Conservation (phyloP, 805 yeast genomes). For the Cyberlindnera amylophila region DNA sequence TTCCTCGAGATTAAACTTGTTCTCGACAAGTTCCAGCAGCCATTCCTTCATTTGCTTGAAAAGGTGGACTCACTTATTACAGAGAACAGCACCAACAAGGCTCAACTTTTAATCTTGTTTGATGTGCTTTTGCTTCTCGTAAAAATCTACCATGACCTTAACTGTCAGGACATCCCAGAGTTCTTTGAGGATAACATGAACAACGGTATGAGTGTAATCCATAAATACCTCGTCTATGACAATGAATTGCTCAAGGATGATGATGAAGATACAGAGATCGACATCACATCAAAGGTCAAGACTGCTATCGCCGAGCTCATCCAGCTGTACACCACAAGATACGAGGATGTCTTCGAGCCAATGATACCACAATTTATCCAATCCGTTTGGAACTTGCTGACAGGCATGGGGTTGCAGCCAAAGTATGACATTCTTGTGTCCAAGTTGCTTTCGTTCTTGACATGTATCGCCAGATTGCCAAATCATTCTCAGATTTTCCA, state of each 20-base stretch:
- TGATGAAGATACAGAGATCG: constrained; percentile 65
- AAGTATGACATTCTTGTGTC: constrained; percentile 85
- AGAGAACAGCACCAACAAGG: constrained; percentile 40
- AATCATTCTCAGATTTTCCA: constrained; percentile 64
- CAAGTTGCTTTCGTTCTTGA: constrained; percentile 73
- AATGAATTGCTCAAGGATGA: constrained; percentile 53
- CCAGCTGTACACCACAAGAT: constrained; percentile 82
- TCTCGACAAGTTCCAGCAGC: constrained; percentile 72
- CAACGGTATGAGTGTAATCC: constrained; percentile 74
- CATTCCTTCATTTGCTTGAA: constrained; percentile 68
- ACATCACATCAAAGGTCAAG: constrained; percentile 66
- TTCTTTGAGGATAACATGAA: constrained; percentile 89
- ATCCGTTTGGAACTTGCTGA: constrained; percentile 74
- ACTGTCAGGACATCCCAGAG: constrained; percentile 97
- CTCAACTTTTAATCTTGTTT: constrained; percentile 51
- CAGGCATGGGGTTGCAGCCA: constrained; percentile 59
- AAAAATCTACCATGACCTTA: constrained; percentile 87
- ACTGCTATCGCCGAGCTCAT: constrained; percentile 82
- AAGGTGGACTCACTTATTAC: constrained; percentile 66
- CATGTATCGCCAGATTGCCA: constrained; percentile 72
- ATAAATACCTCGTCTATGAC: constrained; percentile 67
- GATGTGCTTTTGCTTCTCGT: constrained; percentile 68
- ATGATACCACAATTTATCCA: constrained; percentile 75
- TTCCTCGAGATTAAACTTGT: constrained; percentile 86
- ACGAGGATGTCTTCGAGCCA: constrained; percentile 86